Conservation (phyloP, 2,329 filamentous ascomycete genomes). For the Aspergillus sp. region DNA sequence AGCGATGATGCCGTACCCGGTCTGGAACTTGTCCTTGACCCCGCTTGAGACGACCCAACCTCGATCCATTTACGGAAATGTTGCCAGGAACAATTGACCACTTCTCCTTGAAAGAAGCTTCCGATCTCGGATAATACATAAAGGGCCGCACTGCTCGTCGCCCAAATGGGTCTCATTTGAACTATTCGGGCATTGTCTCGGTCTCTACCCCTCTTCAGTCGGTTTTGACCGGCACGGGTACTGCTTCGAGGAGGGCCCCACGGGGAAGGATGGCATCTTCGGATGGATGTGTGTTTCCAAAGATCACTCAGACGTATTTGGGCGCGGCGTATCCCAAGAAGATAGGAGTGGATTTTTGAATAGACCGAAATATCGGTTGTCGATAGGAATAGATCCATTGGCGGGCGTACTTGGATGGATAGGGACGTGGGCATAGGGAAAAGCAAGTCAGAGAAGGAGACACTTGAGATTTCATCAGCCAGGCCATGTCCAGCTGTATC, state of each 20-base stretch:
- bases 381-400: constrained; percentile 80
- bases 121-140: constrained; percentile 87
- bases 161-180: constrained; percentile 79
- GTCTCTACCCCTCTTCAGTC: constrained; percentile 56
- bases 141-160: constrained; percentile 75
- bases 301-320: constrained; percentile 77
- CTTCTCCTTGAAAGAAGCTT: constrained; percentile 81
- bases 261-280: constrained; percentile 69
- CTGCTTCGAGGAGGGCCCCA: constrained; percentile 58
- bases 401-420: constrained; percentile 66
- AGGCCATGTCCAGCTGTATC: constrained; percentile 11
- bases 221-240: constrained; percentile 53
- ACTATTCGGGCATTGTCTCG: constrained; percentile 57
- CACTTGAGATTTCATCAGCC: constrained; percentile 34
- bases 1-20: constrained; percentile 32
- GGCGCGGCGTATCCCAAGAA: constrained; percentile 76
- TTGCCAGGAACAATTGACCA: constrained; percentile 73
- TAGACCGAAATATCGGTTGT: constrained; percentile 70
- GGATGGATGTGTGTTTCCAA: constrained; percentile 76
- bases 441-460: constrained; percentile 67
- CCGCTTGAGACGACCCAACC: constrained; percentile 29
- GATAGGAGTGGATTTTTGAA: constrained; percentile 77
- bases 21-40: constrained; percentile 26
- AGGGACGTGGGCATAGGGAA: constrained; percentile 70
- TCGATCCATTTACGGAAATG: constrained; percentile 71